Base-by-base conservation (phyloP, 106 monocot genomes). In the Triglochin maritima region DNA sequence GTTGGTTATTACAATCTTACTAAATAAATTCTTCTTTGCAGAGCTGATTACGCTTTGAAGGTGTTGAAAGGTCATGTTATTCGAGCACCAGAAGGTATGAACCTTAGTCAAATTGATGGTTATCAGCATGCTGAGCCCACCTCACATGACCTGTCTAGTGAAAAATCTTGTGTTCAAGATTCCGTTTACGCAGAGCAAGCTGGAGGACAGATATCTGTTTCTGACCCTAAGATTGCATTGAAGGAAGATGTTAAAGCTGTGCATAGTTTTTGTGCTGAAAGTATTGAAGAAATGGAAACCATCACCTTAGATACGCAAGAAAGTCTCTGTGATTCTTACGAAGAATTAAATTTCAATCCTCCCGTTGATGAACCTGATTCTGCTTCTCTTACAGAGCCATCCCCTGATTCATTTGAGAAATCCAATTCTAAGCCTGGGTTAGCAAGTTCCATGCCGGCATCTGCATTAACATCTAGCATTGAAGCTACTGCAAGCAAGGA, bases 371-470 rank as follows among this genome's bases (percentile, higher is more conserved):
- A 75, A 13, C 65, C 74, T 44, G 79, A 51, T 64, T 80, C 89
- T 66, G 68, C 73, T 49, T 73, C 83, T 50, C 46, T 73, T 17
- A 60, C 76, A 69, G 51, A 71, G 6, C 83, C 75, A 47, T 98
- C 91, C 82, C 96, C 96, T 74, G 58, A 69, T 71, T 71, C 74
- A 2, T 88, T 84, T 70, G 96, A 92, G 75, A 92, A 78, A 77
- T 84, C 96, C 56, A 79, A 64, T 73, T 74, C 71, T 12, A 88
- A 81, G 70, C 6, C 63, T 51, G 50, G 65, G 6, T 43, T 70
- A 11, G 84, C 85, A 56, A 81, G 86, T 56, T 76, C 60, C 88
- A 54, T 91, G 45, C 88, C 91, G 64, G 80, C 84, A 50, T 7
- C 77, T 69, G 83, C 85, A 53, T 73, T 88, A 42, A 80, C 92